Evolutionary conservation across 129 eudicot genomes (phyloP).

Genomic region (Lonicera japonica): DNA sequence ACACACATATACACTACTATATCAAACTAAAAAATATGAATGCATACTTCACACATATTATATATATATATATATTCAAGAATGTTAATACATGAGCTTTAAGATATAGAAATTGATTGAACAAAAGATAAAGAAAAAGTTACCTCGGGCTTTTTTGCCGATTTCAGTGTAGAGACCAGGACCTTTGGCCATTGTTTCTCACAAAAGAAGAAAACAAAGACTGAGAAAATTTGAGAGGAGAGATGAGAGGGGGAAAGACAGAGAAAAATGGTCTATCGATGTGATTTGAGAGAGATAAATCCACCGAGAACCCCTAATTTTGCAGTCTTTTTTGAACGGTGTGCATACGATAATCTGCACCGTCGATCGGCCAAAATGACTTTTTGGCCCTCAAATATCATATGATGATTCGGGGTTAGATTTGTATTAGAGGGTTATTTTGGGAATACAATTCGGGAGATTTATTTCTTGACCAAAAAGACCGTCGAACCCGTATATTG

Average conservation of each 20-base stretch:
- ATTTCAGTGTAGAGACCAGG: constrained; percentile 86
- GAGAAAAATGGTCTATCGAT: background rate
- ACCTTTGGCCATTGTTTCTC: constrained; percentile 61
- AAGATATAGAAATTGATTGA: too few relatives aligned
- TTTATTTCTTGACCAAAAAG: background rate
- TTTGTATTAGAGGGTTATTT: background rate
- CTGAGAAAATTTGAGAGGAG: constrained; percentile 12
- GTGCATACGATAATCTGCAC: background rate
- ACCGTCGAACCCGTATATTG: too few relatives aligned
- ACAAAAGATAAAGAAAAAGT: too few relatives aligned
- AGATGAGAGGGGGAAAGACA: constrained; percentile 1
- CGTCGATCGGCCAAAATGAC: constrained; percentile 2
- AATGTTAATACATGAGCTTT: too few relatives aligned
- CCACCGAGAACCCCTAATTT: constrained; percentile 36
- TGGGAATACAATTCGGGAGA: background rate
- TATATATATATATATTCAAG: too few relatives aligned
- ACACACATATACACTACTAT: too few relatives aligned
- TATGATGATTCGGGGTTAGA: background rate
- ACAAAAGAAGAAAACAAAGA: constrained; percentile 12
- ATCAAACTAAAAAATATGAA: background rate
- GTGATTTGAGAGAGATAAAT: constrained; percentile 29
- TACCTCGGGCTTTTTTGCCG: constrained; percentile 78
- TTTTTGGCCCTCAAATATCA: constrained; percentile 1
- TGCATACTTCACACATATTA: too few relatives aligned
- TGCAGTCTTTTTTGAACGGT: constrained; percentile 10